A percentile compares a stretch with the other conserved stretches of the same genome.
Evolutionary conservation across 2,329 filamentous ascomycete genomes (phyloP).

Genomic region (Penicillium hordei): DNA sequence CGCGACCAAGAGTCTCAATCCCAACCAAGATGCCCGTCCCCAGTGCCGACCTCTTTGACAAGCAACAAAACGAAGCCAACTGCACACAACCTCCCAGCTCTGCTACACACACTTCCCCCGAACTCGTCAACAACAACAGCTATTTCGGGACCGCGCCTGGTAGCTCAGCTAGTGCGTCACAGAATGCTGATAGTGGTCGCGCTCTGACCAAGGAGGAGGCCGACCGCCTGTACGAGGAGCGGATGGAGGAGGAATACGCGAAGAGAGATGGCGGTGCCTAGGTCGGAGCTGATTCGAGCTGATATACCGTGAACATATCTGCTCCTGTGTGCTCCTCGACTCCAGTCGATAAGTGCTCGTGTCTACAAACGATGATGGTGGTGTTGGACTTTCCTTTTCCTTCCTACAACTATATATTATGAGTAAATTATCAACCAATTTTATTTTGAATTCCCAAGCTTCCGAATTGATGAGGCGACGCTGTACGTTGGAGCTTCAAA

Average conservation of each 20-base stretch:
- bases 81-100: conserved; percentile 8
- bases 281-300: neutral
- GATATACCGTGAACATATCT: neutral
- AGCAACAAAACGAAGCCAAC: conserved; percentile 17
- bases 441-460: neutral
- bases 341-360: neutral
- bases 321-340: neutral
- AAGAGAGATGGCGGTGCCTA: conserved; percentile 47
- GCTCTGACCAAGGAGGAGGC: conserved; percentile 44
- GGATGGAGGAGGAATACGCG: conserved; percentile 50
- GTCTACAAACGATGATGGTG: neutral
- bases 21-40: conserved; percentile 23
- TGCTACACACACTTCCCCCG: neutral
- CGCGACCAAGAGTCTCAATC: neutral
- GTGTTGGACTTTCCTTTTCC: neutral
- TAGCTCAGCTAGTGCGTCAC: conserved; percentile 20
- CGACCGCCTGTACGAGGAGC: conserved; percentile 46
- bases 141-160: conserved; percentile 19
- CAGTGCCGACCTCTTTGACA: conserved; percentile 20
- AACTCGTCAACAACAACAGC: conserved; percentile 10
- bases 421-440: neutral
- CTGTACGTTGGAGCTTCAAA: neutral
- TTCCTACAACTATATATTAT: neutral
- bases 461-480: no score
- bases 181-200: conserved; percentile 21